A percentile compares a stretch with the other conserved stretches of the same genome.
Evolutionary conservation across 2,329 filamentous ascomycete species (phyloP).

Genomic region (Arachnopeziza araneosa): DNA sequence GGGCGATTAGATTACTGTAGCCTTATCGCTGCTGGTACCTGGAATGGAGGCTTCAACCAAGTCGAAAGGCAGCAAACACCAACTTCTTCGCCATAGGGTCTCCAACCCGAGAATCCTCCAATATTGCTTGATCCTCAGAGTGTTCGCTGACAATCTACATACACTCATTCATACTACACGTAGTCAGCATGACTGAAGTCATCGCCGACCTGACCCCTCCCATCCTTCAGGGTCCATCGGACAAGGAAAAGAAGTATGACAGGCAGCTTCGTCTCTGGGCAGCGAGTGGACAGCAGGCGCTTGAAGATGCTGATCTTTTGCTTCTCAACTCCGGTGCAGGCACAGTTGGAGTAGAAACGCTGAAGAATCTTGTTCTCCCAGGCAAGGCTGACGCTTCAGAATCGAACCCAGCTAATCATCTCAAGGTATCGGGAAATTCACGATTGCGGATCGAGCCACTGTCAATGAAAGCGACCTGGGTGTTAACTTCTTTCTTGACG

Average conservation of each 20-base stretch:
- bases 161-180: too few relatives aligned
- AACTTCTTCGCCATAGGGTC: too few relatives aligned
- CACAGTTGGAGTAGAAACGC: slow-evolving; percentile 79
- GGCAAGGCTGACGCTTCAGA: slow-evolving; percentile 40
- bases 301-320: slow-evolving; percentile 88
- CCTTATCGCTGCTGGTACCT: too few relatives aligned
- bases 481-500: slow-evolving; percentile 94
- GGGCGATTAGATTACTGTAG: too few relatives aligned
- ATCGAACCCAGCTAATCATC: slow-evolving; percentile 5
- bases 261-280: slow-evolving; percentile 94
- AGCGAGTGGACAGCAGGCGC: slow-evolving; percentile 79
- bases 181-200: slow-evolving; percentile 24
- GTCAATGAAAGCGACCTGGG: slow-evolving; percentile 84
- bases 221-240: slow-evolving; percentile 46
- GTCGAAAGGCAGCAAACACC: too few relatives aligned
- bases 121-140: too few relatives aligned
- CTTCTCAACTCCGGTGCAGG: slow-evolving; percentile 84
- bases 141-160: too few relatives aligned
- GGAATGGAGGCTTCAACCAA: too few relatives aligned
- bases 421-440: slow-evolving; percentile 79
- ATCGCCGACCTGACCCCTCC: slow-evolving; percentile 34
- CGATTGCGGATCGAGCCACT: slow-evolving; percentile 73
- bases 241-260: slow-evolving; percentile 78
- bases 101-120: too few relatives aligned
- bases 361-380: slow-evolving; percentile 96